Conservation (phyloP, 176 grass and related monocot species). For the Leersia perrieri region DNA sequence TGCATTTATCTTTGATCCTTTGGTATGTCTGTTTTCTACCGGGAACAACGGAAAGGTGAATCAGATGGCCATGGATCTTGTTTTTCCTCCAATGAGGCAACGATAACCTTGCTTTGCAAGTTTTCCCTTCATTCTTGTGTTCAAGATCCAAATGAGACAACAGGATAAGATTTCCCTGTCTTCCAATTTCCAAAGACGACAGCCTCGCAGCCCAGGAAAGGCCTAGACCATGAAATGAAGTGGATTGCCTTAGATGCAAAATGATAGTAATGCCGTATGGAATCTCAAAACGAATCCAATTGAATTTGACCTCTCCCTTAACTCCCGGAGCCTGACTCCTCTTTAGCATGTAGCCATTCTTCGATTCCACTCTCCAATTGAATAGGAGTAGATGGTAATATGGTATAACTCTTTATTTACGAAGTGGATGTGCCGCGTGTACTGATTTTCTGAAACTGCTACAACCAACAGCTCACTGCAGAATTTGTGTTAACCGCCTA, state of each 20-base stretch:
- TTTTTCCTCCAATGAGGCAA: constrained; percentile 30
- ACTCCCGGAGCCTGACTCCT: constrained; percentile 27
- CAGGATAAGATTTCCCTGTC: constrained; percentile 53
- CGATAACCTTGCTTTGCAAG: constrained; percentile 28
- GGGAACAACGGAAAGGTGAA: constrained; percentile 18
- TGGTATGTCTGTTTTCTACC: constrained; percentile 11
- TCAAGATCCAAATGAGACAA: constrained; percentile 42
- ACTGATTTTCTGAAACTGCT: neutral
- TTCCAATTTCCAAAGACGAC: constrained; percentile 34
- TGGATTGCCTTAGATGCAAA: constrained; percentile 9
- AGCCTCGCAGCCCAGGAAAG: neutral
- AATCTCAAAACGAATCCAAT: constrained; percentile 44
- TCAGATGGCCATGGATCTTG: constrained; percentile 7
- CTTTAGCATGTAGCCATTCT: neutral
- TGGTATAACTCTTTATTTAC: neutral
- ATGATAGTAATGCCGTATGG: constrained; percentile 39
- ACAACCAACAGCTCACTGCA: neutral
- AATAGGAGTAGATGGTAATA: too few species aligned
- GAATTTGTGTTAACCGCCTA: neutral
- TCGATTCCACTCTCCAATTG: constrained; percentile 8
- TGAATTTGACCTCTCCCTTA: constrained; percentile 42
- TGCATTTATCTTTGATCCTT: neutral
- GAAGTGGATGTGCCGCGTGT: constrained; percentile 18
- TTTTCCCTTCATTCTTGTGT: constrained; percentile 1
- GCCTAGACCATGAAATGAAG: constrained; percentile 25